phyloP scores from a whole-genome alignment of 306 rosid genomes.

The Vachellia pachyceras region DNA sequence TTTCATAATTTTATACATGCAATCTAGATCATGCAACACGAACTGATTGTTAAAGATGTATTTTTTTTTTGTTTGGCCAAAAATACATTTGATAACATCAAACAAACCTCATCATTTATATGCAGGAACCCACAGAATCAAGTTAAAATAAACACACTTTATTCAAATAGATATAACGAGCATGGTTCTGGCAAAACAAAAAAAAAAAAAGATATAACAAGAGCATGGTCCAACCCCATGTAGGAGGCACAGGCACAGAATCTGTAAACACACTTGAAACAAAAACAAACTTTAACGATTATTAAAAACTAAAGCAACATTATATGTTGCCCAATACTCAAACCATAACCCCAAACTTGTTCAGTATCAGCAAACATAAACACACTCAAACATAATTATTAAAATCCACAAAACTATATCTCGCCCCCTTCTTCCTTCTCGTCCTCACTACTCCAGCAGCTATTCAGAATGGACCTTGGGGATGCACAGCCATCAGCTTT shows the following conservation, averaged over 20 bases:
- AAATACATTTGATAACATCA: too few species aligned
- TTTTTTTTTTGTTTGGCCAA: too few species aligned
- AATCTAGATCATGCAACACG: too few species aligned
- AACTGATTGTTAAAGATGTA: too few species aligned
- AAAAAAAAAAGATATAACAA: too few species aligned
- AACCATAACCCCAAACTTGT: slow-evolving; percentile 51
- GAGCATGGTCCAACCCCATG: not conserved
- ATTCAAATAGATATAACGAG: not conserved
- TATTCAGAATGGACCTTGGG: slow-evolving; percentile 79
- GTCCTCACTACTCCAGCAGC: slow-evolving; percentile 93
- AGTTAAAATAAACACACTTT: not conserved
- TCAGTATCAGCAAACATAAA: slow-evolving; percentile 6
- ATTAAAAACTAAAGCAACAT: slow-evolving; percentile 4
- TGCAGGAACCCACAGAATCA: not conserved
- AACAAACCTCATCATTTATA: too few species aligned
- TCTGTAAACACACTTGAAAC: not conserved
- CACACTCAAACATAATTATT: not conserved
- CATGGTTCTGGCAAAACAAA: too few species aligned
- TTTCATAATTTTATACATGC: too few species aligned
- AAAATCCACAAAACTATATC: slow-evolving; percentile 30
- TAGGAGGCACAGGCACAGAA: too few species aligned
- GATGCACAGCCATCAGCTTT: slow-evolving; percentile 52
- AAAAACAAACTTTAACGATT: not conserved
- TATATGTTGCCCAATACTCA: not conserved
- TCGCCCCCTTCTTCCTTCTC: slow-evolving; percentile 64